Percentiles rank a stretch among this genome's conserved stretches.
phyloP scores from a whole-genome alignment of 305 asterid genomes.

The Fraxinus paxiana region DNA sequence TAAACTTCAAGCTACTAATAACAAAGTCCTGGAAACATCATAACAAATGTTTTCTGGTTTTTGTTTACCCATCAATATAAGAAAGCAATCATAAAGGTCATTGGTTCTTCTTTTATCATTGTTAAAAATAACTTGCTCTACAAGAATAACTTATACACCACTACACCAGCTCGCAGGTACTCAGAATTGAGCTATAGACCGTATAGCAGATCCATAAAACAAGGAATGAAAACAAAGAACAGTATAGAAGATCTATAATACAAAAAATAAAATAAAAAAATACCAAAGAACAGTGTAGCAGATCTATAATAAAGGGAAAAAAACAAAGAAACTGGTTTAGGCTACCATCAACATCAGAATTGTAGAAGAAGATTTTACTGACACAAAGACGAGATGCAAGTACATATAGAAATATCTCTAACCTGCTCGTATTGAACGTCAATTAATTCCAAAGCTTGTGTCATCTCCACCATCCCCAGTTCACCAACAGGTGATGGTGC shows the following conservation, averaged over 20 bases:
- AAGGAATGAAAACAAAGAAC: background rate
- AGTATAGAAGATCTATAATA: background rate
- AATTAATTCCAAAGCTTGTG: slow-evolving; percentile 80
- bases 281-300: background rate
- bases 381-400: background rate
- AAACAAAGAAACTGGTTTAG: background rate
- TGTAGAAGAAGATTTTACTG: background rate
- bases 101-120: background rate
- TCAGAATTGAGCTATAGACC: background rate
- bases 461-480: slow-evolving; percentile 99
- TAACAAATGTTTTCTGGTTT: background rate
- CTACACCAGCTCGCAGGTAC: background rate
- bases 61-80: background rate
- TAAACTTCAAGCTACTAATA: background rate
- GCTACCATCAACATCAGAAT: background rate
- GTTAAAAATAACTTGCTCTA: background rate
- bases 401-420: slow-evolving; percentile 3
- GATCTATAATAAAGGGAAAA: background rate
- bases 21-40: background rate
- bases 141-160: background rate
- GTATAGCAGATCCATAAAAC: background rate
- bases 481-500: slow-evolving; percentile 97
- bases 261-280: background rate
- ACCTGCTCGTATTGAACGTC: slow-evolving; percentile 88
- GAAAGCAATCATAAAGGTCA: background rate